These are phyloP conservation scores for Bipolaris sorokiniana DNA, from an alignment of 2,329 filamentous ascomycete species.

Conservation along the genomic window DNA sequence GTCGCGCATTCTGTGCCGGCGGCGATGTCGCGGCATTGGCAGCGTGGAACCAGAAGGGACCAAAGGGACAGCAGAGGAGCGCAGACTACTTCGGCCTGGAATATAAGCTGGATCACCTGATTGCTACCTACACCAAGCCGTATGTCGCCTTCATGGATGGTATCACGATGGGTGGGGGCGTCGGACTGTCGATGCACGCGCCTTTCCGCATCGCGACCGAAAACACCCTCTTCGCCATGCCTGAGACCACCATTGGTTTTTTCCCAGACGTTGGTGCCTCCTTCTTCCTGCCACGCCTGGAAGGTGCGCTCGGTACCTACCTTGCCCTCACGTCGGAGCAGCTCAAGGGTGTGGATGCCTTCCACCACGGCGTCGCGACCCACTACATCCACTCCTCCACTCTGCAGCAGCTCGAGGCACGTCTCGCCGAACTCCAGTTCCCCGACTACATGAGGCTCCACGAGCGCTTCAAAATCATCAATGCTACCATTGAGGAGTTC, in stretches of 20 bases:
- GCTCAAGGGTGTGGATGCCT: constrained; percentile 80
- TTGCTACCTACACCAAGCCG: constrained; percentile 91
- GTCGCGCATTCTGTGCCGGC: constrained; percentile 87
- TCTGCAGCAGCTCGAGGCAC: constrained; percentile 78
- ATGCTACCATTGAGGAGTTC: constrained; percentile 91
- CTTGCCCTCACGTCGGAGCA: constrained; percentile 88
- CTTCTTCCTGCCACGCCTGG: constrained; percentile 91
- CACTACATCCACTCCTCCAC: constrained; percentile 95
- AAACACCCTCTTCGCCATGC: constrained; percentile 95
- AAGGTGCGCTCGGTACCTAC: constrained; percentile 87
- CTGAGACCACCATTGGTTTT: constrained; percentile 97
- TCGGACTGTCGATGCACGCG: constrained; percentile 91
- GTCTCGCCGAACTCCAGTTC: constrained; percentile 89
- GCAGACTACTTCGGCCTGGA: constrained; percentile 89
- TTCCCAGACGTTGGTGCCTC: constrained; percentile 97
- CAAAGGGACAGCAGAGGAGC: constrained; percentile 74
- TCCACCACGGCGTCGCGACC: constrained; percentile 90
- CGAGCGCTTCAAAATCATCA: constrained; percentile 73
- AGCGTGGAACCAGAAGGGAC: constrained; percentile 69
- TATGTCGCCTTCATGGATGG: constrained; percentile 97
- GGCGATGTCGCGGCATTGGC: constrained; percentile 87
- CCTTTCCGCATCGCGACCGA: constrained; percentile 97
- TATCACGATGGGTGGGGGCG: constrained; percentile 97
- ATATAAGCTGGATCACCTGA: constrained; percentile 94
- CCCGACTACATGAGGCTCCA: constrained; percentile 71